These are phyloP conservation scores for Eurotiales sp. DNA, from an alignment of 2,329 filamentous ascomycete species.

Conservation along the genomic window DNA sequence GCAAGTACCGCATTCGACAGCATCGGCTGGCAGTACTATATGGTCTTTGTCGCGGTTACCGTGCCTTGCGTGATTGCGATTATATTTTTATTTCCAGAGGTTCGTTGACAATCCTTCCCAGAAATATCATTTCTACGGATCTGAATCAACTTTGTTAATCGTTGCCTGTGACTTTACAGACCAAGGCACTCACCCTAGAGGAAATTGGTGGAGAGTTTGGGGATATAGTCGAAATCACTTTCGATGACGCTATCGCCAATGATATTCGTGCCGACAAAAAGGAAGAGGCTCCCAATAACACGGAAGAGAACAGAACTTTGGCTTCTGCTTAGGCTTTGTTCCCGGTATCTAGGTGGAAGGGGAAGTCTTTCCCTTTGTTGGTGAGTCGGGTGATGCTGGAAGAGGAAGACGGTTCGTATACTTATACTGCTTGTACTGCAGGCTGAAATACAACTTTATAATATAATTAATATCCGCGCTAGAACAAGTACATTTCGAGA, in stretches of 20 bases:
- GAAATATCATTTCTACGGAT: background rate
- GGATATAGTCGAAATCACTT: constrained; percentile 24
- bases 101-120: too few relatives aligned
- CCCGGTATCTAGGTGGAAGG: background rate
- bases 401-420: too few relatives aligned
- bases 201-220: constrained; percentile 30
- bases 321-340: background rate
- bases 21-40: constrained; percentile 31
- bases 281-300: background rate
- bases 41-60: constrained; percentile 24
- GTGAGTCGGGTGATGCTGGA: too few relatives aligned
- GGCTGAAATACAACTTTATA: too few relatives aligned
- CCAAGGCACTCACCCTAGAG: constrained; percentile 28
- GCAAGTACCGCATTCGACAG: constrained; percentile 19
- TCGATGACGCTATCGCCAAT: constrained; percentile 17
- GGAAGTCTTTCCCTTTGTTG: too few relatives aligned
- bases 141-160: background rate
- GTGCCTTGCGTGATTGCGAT: constrained; percentile 21
- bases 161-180: constrained; percentile 13
- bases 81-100: constrained; percentile 26
- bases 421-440: too few relatives aligned
- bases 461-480: too few relatives aligned
- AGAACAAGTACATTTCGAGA: too few relatives aligned
- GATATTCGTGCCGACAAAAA: background rate
- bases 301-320: background rate